Base-by-base conservation (phyloP, 148 eudicot genomes). In the Suaeda aralocaspica region DNA sequence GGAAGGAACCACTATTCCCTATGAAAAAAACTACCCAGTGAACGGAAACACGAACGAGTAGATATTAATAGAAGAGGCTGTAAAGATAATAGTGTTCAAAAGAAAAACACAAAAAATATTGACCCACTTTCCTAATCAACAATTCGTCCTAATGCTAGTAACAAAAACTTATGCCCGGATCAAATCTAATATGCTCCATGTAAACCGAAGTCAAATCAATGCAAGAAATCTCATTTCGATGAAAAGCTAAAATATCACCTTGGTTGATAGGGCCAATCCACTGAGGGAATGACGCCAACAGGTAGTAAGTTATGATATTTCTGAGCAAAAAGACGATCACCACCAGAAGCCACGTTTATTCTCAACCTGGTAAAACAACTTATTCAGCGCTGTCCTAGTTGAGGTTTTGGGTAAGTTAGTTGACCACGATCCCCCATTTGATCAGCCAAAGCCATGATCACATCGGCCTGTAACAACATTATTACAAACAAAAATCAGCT, bases 391-490 rank as follows among this genome's bases (percentile, higher is more conserved):
- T 66, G 74, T 69, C 68, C 51, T 75, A 25, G 64, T 45, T 45
- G 78, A 59, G 15, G 84, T 79, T 72, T 82, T 85, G 21, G 86
- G 79, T 26, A 66, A 83, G 29, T 71, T 76, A 21, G 88, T 90
- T 3, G 92, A 90, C 96, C 92, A 87, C 39, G 90, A 90, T 82
- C 92, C 92, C 59, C 96, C 92, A 78, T 86, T 86, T 77, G 96
- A 90, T 59, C 92, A 69, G 92, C 92, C 67, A 90, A 64, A 24
- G 86, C 79, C 92, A 90, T 87, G 64, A 88, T 90, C 36, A 84
- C 80, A 56, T 88, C 92, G 46, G 96, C 96, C 92, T 90, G 85
- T 75, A 73, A 70, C 39, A 55, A 55, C n/a, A 15, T 74, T 34
- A 68, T 36, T 7, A 28, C 59, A 46, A 29, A 25, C 39, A 45